phyloP scores from a whole-genome alignment of 2,329 filamentous ascomycete species.

The Pseudodiploospora longispora region DNA sequence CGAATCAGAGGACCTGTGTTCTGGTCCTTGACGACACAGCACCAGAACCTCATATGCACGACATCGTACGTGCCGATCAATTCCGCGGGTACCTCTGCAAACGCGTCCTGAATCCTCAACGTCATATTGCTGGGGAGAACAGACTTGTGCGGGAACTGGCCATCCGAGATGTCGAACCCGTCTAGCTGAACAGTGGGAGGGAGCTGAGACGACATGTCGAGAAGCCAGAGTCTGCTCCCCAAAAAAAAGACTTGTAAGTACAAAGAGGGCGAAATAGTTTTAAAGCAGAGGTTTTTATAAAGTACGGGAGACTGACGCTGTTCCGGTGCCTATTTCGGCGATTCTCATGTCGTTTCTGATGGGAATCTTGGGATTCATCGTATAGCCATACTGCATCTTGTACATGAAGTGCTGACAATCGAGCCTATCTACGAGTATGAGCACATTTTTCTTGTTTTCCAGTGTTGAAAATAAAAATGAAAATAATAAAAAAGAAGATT shows the following conservation, averaged over 20 bases:
- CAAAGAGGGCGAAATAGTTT: background rate
- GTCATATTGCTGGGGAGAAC: background rate
- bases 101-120: background rate
- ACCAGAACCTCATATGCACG: slow-evolving; percentile 1
- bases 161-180: slow-evolving; percentile 6
- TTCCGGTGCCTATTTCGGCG: slow-evolving; percentile 6
- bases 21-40: background rate
- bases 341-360: slow-evolving; percentile 1
- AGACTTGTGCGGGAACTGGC: background rate
- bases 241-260: no score
- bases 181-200: slow-evolving; percentile 3
- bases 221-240: slow-evolving; percentile 1
- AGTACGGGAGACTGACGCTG: background rate
- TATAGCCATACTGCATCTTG: slow-evolving; percentile 5
- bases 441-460: no score
- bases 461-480: no score
- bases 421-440: background rate
- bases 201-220: slow-evolving; percentile 1
- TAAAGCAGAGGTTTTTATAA: background rate
- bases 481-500: no score
- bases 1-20: background rate
- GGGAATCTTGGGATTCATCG: slow-evolving; percentile 1
- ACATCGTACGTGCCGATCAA: slow-evolving; percentile 3
- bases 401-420: slow-evolving; percentile 6
- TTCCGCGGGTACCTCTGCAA: background rate